phyloP scores from a whole-genome alignment of 441 rosid genomes.

The Cnidoscolus chayamansa region DNA sequence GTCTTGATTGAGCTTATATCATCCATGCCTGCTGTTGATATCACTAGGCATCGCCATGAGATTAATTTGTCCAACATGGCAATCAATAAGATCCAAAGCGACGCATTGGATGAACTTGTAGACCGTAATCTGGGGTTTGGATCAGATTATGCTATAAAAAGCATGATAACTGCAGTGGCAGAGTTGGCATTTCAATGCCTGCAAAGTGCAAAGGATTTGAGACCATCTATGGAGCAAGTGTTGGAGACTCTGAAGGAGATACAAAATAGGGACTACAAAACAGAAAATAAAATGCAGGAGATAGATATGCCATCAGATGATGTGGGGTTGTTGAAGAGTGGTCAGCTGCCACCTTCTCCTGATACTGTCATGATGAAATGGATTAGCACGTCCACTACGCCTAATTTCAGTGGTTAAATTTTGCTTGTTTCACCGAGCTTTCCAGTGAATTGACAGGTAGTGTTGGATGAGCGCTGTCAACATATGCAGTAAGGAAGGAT shows the following conservation, averaged over 20 bases:
- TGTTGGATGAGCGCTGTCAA: not conserved
- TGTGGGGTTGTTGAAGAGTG: constrained; percentile 38
- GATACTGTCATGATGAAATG: constrained; percentile 53
- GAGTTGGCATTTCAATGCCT: constrained; percentile 83
- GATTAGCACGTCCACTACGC: constrained; percentile 42
- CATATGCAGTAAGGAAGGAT: constrained; percentile 3
- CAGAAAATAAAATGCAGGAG: constrained; percentile 23
- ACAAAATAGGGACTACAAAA: constrained; percentile 29
- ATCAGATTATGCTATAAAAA: constrained; percentile 43
- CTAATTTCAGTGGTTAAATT: constrained; percentile 23
- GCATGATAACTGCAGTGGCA: constrained; percentile 55
- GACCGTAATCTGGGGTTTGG: constrained; percentile 63
- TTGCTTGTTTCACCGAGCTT: constrained; percentile 9
- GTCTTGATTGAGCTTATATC: constrained; percentile 82
- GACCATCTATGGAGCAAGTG: constrained; percentile 69
- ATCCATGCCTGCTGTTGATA: constrained; percentile 87
- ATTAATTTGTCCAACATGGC: constrained; percentile 79
- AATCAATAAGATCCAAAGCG: constrained; percentile 61
- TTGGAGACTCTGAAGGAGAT: constrained; percentile 44
- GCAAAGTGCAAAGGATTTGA: constrained; percentile 66
- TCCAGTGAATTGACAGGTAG: not conserved
- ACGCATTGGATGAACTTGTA: constrained; percentile 54
- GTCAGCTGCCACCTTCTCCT: constrained; percentile 39
- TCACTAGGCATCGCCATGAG: constrained; percentile 65
- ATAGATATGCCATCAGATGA: constrained; percentile 33